Base-by-base conservation (phyloP, 148 eudicot species). In the Rhododendron vialii region DNA sequence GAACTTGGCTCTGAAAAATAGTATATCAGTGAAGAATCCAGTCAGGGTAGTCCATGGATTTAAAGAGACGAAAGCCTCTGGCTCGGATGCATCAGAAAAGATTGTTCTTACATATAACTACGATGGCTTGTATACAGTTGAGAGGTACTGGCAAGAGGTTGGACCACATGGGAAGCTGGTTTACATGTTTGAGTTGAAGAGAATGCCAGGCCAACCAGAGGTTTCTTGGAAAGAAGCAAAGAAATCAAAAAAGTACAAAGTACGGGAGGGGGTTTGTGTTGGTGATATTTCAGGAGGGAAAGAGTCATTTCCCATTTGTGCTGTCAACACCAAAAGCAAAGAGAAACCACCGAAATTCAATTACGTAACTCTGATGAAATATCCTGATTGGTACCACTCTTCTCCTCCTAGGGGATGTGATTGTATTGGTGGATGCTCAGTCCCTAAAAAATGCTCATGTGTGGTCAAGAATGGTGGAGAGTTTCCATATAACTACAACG, bases 31-130 rank as follows among this genome's bases (percentile, higher is more conserved):
- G 30, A 86, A 85, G 89, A 94, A 89, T 87, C 89, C 90, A 4
- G 96, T 95, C 41, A 91, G 99, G 87, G 98, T 96, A n/a, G 87
- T 94, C 38, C 93, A 97, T 85, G 98, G 99, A 17, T 91, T 84
- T 76, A 95, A 92, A 83, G 99, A 93, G 89, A 86, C 86, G 10
- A 95, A 92, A 65, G 36, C 88, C 28, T 75, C 88, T 10, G 92
- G 90, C 7, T 89, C 78, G 15, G 92, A 90, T 83, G 86, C 92
- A 48, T 93, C 51, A 80, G 83, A 82, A 50, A 94, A 92, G 89
- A 7, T 86, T 24, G 87, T 85, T 73, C 82, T 90, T 3, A 91
- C 93, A 38, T 96, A 96, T 69, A 90, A 92, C 45, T 96, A 96
- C 82, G 97, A 94, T 86, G 99, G 98, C 36, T 82, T 95, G 48